These are phyloP conservation scores for Geotrichum candidum DNA, from an alignment of 1,139 yeast species.

Conservation along the genomic window DNA sequence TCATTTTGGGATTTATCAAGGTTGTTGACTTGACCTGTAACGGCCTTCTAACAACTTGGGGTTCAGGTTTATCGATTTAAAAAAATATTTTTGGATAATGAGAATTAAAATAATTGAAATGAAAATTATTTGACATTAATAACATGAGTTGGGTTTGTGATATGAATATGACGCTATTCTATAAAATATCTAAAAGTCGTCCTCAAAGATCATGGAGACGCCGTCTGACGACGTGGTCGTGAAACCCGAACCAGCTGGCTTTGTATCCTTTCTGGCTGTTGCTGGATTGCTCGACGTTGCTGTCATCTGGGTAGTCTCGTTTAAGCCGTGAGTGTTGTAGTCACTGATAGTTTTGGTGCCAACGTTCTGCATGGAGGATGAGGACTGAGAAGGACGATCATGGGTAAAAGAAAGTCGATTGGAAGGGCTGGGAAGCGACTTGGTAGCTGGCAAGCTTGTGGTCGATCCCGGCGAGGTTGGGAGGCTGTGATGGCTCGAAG, in stretches of 20 bases:
- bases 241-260: not conserved
- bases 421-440: not conserved
- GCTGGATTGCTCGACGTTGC: not conserved
- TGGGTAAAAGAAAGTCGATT: not conserved
- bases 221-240: conserved; percentile 1
- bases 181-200: conserved; percentile 1
- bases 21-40: too few relatives aligned
- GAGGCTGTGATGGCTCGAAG: not conserved
- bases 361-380: not conserved
- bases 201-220: conserved; percentile 11
- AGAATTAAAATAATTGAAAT: not conserved
- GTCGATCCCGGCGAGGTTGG: not conserved
- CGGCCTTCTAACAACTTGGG: too few relatives aligned
- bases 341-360: not conserved
- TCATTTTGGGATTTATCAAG: too few relatives aligned
- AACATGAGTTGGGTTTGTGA: not conserved
- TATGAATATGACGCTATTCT: too few relatives aligned
- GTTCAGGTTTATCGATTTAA: too few relatives aligned
- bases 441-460: not conserved
- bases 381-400: not conserved
- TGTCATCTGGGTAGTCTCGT: not conserved
- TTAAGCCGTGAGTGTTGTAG: not conserved
- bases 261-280: not conserved
- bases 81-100: not conserved
- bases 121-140: not conserved